Conservation (phyloP, 306 rosid genomes). For the Prunus campanulata region DNA sequence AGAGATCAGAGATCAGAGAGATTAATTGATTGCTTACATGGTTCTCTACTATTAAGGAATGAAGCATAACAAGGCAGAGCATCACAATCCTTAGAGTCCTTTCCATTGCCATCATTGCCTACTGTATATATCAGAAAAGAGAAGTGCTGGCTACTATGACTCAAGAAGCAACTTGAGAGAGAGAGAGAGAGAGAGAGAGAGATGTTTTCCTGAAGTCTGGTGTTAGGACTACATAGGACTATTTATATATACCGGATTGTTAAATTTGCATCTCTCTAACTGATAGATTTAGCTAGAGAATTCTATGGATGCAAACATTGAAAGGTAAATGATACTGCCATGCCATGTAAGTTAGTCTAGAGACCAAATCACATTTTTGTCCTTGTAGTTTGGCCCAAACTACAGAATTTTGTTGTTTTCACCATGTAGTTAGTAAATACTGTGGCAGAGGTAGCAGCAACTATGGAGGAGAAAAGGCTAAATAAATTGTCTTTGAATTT, state of each 20-base stretch:
- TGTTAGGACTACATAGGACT: background rate
- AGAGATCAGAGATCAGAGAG: background rate
- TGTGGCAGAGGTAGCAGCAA: background rate
- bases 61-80: conserved; percentile 16
- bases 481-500: background rate
- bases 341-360: background rate
- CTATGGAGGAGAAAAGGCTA: background rate
- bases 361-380: background rate
- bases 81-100: conserved; percentile 4
- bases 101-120: conserved; percentile 33
- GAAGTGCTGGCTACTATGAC: background rate
- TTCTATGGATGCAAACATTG: conserved; percentile 16
- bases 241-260: conserved; percentile 25
- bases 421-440: background rate
- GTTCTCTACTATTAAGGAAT: conserved; percentile 32
- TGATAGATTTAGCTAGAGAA: background rate
- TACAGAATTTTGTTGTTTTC: conserved; percentile 14
- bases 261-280: background rate
- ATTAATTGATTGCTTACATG: conserved; percentile 36
- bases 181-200: background rate
- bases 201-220: conserved; percentile 2
- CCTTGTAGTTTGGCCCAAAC: too few relatives aligned
- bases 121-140: background rate
- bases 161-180: background rate
- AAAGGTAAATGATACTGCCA: conserved; percentile 9